phyloP scores from a whole-genome alignment of 1,284 basidiomycete species.

The Boletus smithii region DNA sequence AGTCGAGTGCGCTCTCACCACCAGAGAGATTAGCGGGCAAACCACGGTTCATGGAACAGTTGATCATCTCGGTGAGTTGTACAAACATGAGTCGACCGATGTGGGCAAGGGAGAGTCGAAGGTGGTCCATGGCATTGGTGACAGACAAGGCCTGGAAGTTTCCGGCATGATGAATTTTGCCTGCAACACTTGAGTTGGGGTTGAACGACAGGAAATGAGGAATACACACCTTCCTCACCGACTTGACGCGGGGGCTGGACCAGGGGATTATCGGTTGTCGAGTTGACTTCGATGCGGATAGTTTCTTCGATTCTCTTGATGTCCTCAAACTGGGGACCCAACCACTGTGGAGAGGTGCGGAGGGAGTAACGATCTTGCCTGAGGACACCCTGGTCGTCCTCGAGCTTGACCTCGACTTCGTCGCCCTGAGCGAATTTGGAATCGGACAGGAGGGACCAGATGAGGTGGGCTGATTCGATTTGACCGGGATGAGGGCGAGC shows the following conservation, averaged over 20 bases:
- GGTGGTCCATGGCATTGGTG: constrained; percentile 87
- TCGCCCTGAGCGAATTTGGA: constrained; percentile 61
- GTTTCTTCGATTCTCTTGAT: constrained; percentile 62
- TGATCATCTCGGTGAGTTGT: constrained; percentile 80
- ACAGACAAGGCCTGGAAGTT: constrained; percentile 89
- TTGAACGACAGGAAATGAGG: neutral
- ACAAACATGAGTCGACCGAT: constrained; percentile 82
- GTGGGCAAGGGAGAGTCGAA: constrained; percentile 76
- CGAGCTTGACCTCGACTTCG: constrained; percentile 60
- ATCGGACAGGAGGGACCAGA: constrained; percentile 69
- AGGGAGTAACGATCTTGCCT: constrained; percentile 68
- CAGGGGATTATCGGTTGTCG: constrained; percentile 44
- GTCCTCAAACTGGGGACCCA: constrained; percentile 85
- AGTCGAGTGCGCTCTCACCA: constrained; percentile 79
- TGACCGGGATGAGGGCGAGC: constrained; percentile 88
- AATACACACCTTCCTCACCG: constrained; percentile 19
- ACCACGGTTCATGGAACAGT: constrained; percentile 80
- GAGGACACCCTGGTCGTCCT: constrained; percentile 67
- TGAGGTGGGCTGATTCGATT: constrained; percentile 68
- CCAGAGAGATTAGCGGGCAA: constrained; percentile 80
- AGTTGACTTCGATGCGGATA: constrained; percentile 79
- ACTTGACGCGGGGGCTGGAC: constrained; percentile 25
- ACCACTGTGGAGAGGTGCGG: constrained; percentile 77
- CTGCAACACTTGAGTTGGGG: constrained; percentile 60
- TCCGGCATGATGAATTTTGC: constrained; percentile 75